Evolutionary conservation across 1,284 basidiomycete genomes (phyloP).

Genomic region (Apiotrichum gamsii): DNA sequence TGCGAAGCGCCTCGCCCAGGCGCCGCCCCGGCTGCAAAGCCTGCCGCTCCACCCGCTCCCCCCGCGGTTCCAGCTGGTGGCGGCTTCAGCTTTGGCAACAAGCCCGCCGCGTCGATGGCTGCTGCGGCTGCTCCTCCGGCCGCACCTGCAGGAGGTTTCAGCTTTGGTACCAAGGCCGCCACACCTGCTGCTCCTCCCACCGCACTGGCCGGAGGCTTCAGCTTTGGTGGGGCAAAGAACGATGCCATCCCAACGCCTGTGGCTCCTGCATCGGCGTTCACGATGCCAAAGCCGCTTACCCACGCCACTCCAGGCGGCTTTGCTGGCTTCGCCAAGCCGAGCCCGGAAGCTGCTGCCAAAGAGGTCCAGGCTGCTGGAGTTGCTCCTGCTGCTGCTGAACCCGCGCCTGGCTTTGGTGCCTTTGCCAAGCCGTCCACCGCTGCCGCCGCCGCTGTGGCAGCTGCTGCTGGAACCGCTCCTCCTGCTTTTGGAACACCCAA

Average conservation of each 20-base stretch:
- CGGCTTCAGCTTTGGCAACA: conserved; percentile 5
- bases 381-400: too few species aligned
- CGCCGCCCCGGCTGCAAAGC: not conserved
- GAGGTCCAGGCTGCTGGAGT: too few species aligned
- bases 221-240: conserved; percentile 2
- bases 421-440: not conserved
- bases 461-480: conserved; percentile 2
- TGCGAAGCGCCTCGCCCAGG: conserved; percentile 51
- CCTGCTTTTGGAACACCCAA: conserved; percentile 5
- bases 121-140: conserved; percentile 4
- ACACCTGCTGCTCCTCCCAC: not conserved
- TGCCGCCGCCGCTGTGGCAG: conserved; percentile 4
- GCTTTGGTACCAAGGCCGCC: conserved; percentile 9
- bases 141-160: conserved; percentile 2
- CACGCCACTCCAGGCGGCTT: not conserved
- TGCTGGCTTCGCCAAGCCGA: too few species aligned
- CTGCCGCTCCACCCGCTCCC: not conserved
- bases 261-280: too few species aligned
- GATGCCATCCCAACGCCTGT: not conserved
- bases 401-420: too few species aligned
- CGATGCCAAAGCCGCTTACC: not conserved
- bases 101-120: not conserved
- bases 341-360: too few species aligned
- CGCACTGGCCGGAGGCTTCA: not conserved
- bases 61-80: not conserved